These are phyloP conservation scores for Asclepias syriaca DNA, from an alignment of 257 asterid genomes.

Conservation along the genomic window DNA sequence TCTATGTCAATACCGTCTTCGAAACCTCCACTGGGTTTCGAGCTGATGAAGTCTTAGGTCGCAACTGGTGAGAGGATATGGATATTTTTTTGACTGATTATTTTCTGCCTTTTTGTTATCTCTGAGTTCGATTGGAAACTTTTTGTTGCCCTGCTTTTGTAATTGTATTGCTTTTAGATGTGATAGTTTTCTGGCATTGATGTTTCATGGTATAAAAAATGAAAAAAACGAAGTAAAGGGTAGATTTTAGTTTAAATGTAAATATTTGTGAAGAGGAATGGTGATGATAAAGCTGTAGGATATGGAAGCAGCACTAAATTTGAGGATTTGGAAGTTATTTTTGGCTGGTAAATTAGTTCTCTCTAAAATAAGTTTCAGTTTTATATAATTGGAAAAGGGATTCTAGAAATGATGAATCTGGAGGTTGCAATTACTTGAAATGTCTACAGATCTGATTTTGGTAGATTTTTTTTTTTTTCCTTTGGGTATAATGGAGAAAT, in stretches of 20 bases:
- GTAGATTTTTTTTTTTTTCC: not conserved
- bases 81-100: not conserved
- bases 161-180: not conserved
- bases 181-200: not conserved
- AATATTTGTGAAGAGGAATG: not conserved
- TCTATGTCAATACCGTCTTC: conserved; percentile 66
- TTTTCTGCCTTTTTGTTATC: not conserved
- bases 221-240: not conserved
- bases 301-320: not conserved
- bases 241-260: not conserved
- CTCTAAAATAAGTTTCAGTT: not conserved
- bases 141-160: not conserved
- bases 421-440: not conserved
- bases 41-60: conserved; percentile 84
- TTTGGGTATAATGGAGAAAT: not conserved
- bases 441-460: not conserved
- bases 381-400: not conserved
- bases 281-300: not conserved
- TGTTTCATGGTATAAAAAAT: not conserved
- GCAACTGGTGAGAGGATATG: conserved; percentile 54
- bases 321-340: not conserved
- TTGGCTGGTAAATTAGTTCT: not conserved
- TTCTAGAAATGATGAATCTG: not conserved
- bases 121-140: not conserved
- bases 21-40: conserved; percentile 83